These are phyloP conservation scores for Fusarium lateritium DNA, from an alignment of 2,329 filamentous ascomycete species.

Conservation along the genomic window DNA sequence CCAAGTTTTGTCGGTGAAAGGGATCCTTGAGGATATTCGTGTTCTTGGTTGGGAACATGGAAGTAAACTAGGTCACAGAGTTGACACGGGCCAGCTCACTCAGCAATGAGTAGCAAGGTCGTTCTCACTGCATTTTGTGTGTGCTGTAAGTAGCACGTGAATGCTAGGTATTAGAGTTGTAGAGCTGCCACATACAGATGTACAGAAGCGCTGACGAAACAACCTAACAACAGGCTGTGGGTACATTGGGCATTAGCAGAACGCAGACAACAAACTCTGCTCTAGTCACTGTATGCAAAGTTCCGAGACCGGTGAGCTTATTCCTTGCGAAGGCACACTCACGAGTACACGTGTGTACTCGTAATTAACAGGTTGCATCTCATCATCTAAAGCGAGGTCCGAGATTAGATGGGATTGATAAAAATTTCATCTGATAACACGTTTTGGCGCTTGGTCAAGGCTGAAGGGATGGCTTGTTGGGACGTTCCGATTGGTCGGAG, in stretches of 20 bases:
- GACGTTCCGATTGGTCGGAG: constrained; percentile 40
- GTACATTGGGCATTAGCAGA: constrained; percentile 17
- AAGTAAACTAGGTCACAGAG: constrained; percentile 5
- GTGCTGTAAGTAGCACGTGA: constrained; percentile 7
- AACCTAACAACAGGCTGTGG: constrained; percentile 13
- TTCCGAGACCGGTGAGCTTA: constrained; percentile 42
- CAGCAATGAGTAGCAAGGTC: constrained; percentile 19
- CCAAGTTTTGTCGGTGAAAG: constrained; percentile 40
- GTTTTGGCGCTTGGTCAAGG: constrained; percentile 13
- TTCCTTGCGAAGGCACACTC: neutral
- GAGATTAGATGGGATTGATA: constrained; percentile 53
- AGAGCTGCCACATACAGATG: constrained; percentile 14
- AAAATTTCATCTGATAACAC: constrained; percentile 43
- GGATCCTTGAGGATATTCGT: constrained; percentile 20
- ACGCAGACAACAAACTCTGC: constrained; percentile 9
- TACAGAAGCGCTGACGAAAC: constrained; percentile 20
- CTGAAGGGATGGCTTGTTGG: constrained; percentile 19
- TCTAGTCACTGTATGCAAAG: neutral
- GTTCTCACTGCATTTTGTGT: constrained; percentile 27
- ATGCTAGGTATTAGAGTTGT: constrained; percentile 11
- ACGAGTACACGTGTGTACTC: neutral
- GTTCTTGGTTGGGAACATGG: constrained; percentile 4
- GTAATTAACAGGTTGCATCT: constrained; percentile 22
- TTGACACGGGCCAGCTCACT: constrained; percentile 29
- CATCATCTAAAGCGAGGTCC: constrained; percentile 24